Percentiles rank a stretch among this genome's conserved stretches.
Evolutionary conservation across 108 stramenopile genomes (phyloP).

Genomic region (Fragilaria radians): DNA sequence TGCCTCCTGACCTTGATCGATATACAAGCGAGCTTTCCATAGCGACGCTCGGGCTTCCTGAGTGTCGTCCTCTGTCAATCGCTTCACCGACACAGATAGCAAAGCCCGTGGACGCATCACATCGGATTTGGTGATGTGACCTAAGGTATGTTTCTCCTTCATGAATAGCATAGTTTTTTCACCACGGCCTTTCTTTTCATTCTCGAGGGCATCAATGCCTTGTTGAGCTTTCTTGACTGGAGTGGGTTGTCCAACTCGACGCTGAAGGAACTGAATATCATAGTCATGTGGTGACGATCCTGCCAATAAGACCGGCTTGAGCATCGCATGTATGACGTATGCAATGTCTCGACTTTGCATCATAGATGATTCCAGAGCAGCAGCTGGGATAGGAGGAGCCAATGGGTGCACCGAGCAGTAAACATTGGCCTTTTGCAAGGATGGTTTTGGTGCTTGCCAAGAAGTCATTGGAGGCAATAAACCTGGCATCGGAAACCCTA

Average conservation of each 20-base stretch:
- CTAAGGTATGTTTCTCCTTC: conserved; percentile 52
- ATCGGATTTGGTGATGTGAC: conserved; percentile 56
- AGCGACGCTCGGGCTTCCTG: conserved; percentile 39
- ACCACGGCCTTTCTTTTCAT: conserved; percentile 43
- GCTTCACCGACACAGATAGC: conserved; percentile 29
- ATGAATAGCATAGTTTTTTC: conserved; percentile 66
- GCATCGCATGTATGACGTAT: conserved; percentile 68
- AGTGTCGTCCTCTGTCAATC: conserved; percentile 26
- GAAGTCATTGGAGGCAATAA: conserved; percentile 17
- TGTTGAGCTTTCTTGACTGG: conserved; percentile 31
- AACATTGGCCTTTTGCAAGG: conserved; percentile 5
- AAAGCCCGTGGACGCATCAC: conserved; percentile 72
- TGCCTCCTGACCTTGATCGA: conserved; percentile 78
- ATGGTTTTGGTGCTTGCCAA: conserved; percentile 31
- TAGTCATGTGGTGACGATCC: conserved; percentile 39
- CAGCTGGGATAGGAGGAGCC: conserved; percentile 61
- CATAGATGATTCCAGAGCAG: conserved; percentile 28
- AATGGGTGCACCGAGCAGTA: conserved; percentile 56
- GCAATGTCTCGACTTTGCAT: conserved; percentile 69
- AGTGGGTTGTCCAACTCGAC: conserved; percentile 23
- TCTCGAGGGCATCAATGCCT: conserved; percentile 36
- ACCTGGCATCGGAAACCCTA: conserved; percentile 13
- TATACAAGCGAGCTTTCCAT: conserved; percentile 79
- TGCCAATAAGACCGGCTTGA: conserved; percentile 46
- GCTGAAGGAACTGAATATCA: conserved; percentile 27